Percentiles rank a stretch among this genome's conserved stretches.
phyloP scores from a whole-genome alignment of 441 rosid species.

The Adansonia madagascariensis region DNA sequence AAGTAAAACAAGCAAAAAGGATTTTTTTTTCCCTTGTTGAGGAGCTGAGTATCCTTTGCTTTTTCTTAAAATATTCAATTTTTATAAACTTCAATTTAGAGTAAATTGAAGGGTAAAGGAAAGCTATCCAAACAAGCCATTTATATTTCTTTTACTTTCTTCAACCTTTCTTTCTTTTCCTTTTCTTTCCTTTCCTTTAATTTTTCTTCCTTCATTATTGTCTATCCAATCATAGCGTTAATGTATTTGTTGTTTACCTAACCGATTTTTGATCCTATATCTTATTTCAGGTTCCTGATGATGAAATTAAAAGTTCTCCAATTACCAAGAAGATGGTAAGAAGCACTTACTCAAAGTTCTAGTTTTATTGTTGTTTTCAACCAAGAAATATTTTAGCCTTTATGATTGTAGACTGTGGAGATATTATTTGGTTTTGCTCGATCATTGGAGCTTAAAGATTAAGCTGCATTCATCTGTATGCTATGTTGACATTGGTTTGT shows the following conservation, averaged over 20 bases:
- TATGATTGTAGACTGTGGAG: neutral
- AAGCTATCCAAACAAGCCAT: no score
- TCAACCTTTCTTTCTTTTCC: no score
- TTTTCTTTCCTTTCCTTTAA: no score
- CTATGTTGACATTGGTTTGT: neutral
- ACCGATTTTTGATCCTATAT: neutral
- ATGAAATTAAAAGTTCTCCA: slow-evolving; percentile 48
- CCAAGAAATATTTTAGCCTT: neutral
- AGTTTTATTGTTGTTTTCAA: neutral
- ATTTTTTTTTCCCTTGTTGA: no score
- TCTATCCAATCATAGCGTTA: neutral
- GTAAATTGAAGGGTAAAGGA: no score
- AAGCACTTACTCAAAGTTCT: neutral
- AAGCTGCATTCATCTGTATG: neutral
- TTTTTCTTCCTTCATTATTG: no score
- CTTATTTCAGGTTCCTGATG: slow-evolving; percentile 49
- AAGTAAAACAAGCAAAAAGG: no score
- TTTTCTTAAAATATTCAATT: no score
- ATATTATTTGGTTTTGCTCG: neutral
- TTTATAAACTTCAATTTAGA: no score
- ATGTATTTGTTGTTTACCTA: neutral
- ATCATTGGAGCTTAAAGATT: slow-evolving; percentile 2
- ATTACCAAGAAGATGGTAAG: slow-evolving; percentile 74
- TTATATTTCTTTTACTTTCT: no score
- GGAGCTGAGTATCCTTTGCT: no score